Conservation (phyloP, 257 asterid species). For the Solanum tacnaense region DNA sequence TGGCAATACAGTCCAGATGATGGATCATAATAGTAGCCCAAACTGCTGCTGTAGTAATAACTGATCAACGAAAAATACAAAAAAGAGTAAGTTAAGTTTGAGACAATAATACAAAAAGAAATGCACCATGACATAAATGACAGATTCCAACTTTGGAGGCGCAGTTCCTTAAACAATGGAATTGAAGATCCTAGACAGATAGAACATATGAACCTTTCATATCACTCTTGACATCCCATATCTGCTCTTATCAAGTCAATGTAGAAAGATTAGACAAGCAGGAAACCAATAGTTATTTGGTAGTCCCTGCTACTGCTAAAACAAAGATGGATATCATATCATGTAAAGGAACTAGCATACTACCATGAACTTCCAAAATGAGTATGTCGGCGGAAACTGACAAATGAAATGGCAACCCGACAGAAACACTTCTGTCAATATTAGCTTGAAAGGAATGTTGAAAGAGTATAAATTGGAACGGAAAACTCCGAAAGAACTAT, state of each 20-base stretch:
- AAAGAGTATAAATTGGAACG: not conserved
- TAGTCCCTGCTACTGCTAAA: not conserved
- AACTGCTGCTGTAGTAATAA: constrained; percentile 83
- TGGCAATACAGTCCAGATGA: constrained; percentile 70
- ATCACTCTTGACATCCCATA: not conserved
- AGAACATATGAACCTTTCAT: not conserved
- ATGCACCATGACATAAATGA: not conserved
- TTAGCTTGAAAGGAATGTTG: not conserved
- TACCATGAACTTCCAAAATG: not conserved
- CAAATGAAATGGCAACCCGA: not conserved
- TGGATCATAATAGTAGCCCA: constrained; percentile 90
- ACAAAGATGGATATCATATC: not conserved
- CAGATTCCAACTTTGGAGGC: not conserved
- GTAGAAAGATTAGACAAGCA: not conserved
- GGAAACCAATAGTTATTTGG: not conserved
- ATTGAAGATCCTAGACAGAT: not conserved
- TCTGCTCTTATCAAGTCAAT: not conserved
- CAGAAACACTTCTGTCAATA: not conserved
- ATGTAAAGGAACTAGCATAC: not conserved
- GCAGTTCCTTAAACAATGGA: not conserved
- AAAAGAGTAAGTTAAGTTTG: not conserved
- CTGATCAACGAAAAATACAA: constrained; percentile 13
- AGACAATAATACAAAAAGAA: not conserved
- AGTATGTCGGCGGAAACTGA: not conserved
- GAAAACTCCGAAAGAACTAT: not conserved